These are phyloP conservation scores for Eruca vesicaria DNA, from an alignment of 441 rosid species.

Conservation along the genomic window DNA sequence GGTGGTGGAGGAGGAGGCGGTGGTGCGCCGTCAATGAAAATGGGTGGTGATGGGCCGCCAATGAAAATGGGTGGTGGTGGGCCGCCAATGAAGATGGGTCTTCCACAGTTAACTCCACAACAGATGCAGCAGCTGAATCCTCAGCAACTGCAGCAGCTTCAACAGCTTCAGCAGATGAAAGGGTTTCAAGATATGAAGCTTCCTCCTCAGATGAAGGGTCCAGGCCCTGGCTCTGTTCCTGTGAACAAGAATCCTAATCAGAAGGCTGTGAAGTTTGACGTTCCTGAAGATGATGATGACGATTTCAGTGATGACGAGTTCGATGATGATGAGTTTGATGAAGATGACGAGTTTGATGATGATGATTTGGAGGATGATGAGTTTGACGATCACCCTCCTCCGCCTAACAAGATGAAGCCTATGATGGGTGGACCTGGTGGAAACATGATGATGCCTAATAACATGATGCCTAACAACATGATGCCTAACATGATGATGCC, in stretches of 20 bases:
- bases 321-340: conserved; percentile 40
- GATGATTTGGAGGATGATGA: conserved; percentile 53
- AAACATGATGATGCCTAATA: conserved; percentile 46
- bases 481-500: conserved; percentile 53
- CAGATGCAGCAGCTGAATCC: conserved; percentile 49
- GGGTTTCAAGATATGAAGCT: conserved; percentile 70
- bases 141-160: conserved; percentile 51
- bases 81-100: conserved; percentile 20
- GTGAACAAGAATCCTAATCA: conserved; percentile 43
- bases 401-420: conserved; percentile 53
- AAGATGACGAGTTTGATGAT: conserved; percentile 46
- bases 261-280: conserved; percentile 53
- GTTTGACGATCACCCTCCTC: conserved; percentile 44
- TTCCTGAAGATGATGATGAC: conserved; percentile 52
- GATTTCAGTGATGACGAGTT: conserved; percentile 48
- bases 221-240: conserved; percentile 30
- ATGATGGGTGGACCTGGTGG: conserved; percentile 37
- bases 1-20: not conserved
- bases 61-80: conserved; percentile 19
- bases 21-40: not conserved
- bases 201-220: conserved; percentile 52
- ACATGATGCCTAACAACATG: too few relatives aligned
- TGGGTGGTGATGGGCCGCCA: not conserved
- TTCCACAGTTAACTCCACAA: conserved; percentile 40
- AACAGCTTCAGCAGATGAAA: conserved; percentile 62